phyloP scores from a whole-genome alignment of 805 yeast species.

The Candida xiaguanensis region DNA sequence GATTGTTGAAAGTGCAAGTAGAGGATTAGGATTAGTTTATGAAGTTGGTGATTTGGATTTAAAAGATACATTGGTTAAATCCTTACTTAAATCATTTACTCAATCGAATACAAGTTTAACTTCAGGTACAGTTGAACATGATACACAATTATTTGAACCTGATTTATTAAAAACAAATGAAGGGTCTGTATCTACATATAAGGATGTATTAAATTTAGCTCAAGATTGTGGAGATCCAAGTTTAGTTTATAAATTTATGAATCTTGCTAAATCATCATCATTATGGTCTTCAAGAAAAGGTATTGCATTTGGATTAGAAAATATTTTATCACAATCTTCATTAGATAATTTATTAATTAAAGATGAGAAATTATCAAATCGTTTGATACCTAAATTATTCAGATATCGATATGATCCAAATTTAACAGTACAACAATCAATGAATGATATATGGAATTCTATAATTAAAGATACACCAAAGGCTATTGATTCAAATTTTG shows the following conservation, averaged over 20 bases:
- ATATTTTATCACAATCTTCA: slow-evolving; percentile 74
- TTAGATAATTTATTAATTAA: slow-evolving; percentile 57
- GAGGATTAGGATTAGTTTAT: slow-evolving; percentile 80
- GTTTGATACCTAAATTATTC: slow-evolving; percentile 76
- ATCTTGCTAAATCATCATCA: slow-evolving; percentile 80
- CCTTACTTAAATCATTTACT: slow-evolving; percentile 73
- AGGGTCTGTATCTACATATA: slow-evolving; percentile 86
- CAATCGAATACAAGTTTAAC: slow-evolving; percentile 52
- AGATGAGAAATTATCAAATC: slow-evolving; percentile 51
- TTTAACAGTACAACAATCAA: slow-evolving; percentile 66
- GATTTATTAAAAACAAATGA: slow-evolving; percentile 78
- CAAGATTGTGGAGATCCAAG: slow-evolving; percentile 95
- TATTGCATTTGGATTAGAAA: slow-evolving; percentile 88
- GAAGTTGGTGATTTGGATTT: slow-evolving; percentile 68
- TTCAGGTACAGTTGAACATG: slow-evolving; percentile 70
- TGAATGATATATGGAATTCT: slow-evolving; percentile 85
- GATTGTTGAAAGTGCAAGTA: slow-evolving; percentile 87
- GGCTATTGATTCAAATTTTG: slow-evolving; percentile 52
- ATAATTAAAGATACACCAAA: slow-evolving; percentile 58
- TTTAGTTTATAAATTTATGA: slow-evolving; percentile 90
- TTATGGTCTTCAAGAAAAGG: slow-evolving; percentile 94
- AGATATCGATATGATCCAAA: slow-evolving; percentile 86
- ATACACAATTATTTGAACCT: slow-evolving; percentile 81
- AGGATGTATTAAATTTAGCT: slow-evolving; percentile 82
- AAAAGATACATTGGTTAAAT: slow-evolving; percentile 69